These are phyloP conservation scores for Lipomyces spencermartinsiae DNA, from an alignment of 805 yeast species.

Conservation along the genomic window DNA sequence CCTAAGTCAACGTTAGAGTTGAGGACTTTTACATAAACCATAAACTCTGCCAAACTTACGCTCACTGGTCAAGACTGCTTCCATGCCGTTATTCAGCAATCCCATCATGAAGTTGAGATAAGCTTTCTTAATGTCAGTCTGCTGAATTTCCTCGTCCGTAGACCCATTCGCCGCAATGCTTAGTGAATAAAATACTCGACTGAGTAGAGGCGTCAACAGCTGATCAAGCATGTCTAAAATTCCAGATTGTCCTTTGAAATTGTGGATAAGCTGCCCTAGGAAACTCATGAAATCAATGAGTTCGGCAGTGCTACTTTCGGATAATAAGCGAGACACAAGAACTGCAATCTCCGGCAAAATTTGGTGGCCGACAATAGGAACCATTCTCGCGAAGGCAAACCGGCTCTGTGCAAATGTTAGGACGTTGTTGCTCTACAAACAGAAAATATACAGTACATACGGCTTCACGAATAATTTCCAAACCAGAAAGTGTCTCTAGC, in stretches of 20 bases:
- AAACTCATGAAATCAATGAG: slow-evolving; percentile 82
- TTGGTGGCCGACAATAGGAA: slow-evolving; percentile 67
- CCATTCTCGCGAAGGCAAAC: slow-evolving; percentile 84
- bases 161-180: slow-evolving; percentile 44
- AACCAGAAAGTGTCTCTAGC: slow-evolving; percentile 71
- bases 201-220: slow-evolving; percentile 74
- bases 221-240: slow-evolving; percentile 77
- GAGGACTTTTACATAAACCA: neutral
- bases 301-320: slow-evolving; percentile 60
- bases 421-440: neutral
- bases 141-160: slow-evolving; percentile 71
- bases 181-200: slow-evolving; percentile 39
- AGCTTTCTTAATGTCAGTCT: slow-evolving; percentile 68
- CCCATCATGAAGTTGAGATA: slow-evolving; percentile 72
- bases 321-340: slow-evolving; percentile 69
- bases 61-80: slow-evolving; percentile 75
- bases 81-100: slow-evolving; percentile 75
- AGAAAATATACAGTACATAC: slow-evolving; percentile 44
- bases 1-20: slow-evolving; percentile 34
- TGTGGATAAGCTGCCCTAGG: slow-evolving; percentile 85
- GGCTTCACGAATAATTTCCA: slow-evolving; percentile 79
- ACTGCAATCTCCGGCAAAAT: slow-evolving; percentile 66
- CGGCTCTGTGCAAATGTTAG: slow-evolving; percentile 47
- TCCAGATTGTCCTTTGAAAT: slow-evolving; percentile 64
- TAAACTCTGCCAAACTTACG: slow-evolving; percentile 51